These are phyloP conservation scores for Fremontodendron californicum DNA, from an alignment of 345 rosid species.

Conservation along the genomic window DNA sequence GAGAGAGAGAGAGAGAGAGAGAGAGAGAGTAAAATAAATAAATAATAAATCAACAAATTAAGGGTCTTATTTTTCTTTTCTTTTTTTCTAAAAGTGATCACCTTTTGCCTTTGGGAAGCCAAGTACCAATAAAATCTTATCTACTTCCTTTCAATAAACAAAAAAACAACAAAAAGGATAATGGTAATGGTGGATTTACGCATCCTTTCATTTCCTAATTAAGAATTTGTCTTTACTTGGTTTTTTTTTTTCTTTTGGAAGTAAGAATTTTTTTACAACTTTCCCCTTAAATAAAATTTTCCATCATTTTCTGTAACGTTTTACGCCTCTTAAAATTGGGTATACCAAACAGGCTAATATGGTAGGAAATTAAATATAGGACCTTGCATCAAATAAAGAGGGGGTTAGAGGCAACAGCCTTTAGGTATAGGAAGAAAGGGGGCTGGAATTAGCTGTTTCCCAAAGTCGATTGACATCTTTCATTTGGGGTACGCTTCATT, in stretches of 20 bases:
- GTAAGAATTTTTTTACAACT: background rate
- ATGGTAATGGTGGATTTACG: background rate
- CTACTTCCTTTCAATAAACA: background rate
- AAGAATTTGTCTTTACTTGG: background rate
- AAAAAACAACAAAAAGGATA: background rate
- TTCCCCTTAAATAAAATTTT: background rate
- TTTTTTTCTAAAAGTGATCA: background rate
- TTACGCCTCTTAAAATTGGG: background rate
- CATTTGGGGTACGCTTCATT: background rate
- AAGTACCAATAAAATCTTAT: constrained; percentile 22
- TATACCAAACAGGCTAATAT: constrained; percentile 1
- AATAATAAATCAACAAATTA: too few relatives aligned
- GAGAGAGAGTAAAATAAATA: background rate
- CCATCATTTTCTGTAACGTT: background rate
- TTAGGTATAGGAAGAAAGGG: background rate
- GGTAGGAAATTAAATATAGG: background rate
- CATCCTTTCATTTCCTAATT: background rate
- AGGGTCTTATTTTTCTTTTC: background rate
- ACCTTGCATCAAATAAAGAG: background rate
- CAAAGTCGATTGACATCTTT: background rate
- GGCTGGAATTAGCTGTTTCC: background rate
- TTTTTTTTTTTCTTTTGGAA: background rate
- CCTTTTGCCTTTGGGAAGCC: constrained; percentile 2
- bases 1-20: background rate
- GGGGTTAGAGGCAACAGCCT: background rate